Evolutionary conservation across 2,329 filamentous ascomycete genomes (phyloP), one percentile per base, ranked within the genome.

Genomic region (Fusarium hainanense): DNA sequence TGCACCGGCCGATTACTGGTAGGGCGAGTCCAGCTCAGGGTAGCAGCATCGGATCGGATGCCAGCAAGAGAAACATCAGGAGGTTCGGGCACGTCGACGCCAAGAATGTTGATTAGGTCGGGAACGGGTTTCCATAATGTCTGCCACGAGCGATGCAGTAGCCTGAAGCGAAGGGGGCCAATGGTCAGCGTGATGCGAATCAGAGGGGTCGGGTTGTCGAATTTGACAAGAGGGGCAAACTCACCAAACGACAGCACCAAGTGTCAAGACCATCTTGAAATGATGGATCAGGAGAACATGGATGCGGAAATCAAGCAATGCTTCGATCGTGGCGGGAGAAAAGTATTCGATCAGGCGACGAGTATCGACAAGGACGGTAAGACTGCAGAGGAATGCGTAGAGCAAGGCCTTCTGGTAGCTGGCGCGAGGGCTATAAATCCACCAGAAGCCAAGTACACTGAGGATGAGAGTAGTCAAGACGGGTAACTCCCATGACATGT

Each of bases 71-170:
- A 97, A 42, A 98, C 92, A 77, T 94, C 90, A 54, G 96, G 96
- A 25, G 93, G 87, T 68, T 94, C 91, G 66, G 96, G 96, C 54
- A 99, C 95, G 77, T 99, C 96, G 78, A 98, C 90, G 63, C 95
- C 94, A 49, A 99, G 89, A 51, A 98, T 93, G 73, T 90, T 90
- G 75, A 98, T 94, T 49, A 99, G 88, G 69, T 97, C 90, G 60
- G 95, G 93, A 59, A 97, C 93, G 25, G 95, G 94, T 75, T 95
- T 97, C 81, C 93, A 91, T 56, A 98, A 86, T 40, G 97, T 96
- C 78, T 94, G 92, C 83, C 92, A 93, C 66, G 93, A 93, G 77
- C 96, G 91, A 79, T 93, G 92, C 63, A 94, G 85, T 66, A 97
- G 87, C 93, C 93, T 96, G 37, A 10, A 56, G 34, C 40, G 30